Percentiles rank a stretch among this genome's conserved stretches.
phyloP scores from a whole-genome alignment of 176 grass and related monocot genomes.

The Saccharum officinarum region DNA sequence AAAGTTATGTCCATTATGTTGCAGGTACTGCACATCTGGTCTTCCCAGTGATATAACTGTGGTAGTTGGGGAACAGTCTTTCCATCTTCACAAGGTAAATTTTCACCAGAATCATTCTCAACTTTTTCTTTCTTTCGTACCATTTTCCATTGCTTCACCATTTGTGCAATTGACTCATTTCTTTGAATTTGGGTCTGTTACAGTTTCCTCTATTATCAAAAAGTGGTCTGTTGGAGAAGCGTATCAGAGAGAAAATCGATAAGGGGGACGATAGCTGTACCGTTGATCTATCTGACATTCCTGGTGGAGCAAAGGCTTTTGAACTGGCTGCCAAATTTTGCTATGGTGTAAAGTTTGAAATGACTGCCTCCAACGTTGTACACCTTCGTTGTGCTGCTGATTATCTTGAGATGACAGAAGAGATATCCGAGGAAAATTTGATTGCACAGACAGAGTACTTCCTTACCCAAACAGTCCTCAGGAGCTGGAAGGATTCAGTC shows the following conservation, averaged over 20 bases:
- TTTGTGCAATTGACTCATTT: conserved; percentile 6
- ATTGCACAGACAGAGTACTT: conserved; percentile 67
- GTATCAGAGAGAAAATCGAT: conserved; percentile 68
- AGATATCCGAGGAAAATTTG: conserved; percentile 83
- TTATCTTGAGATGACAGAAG: conserved; percentile 85
- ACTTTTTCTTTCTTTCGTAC: neutral
- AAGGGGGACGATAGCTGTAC: conserved; percentile 49
- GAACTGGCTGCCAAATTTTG: conserved; percentile 85
- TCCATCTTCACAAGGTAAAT: conserved; percentile 94
- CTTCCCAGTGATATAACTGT: conserved; percentile 87
- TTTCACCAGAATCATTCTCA: conserved; percentile 22
- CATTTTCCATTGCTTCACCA: neutral
- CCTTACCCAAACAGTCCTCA: conserved; percentile 68
- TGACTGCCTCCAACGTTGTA: conserved; percentile 78
- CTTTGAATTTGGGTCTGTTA: conserved; percentile 9
- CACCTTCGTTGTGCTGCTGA: conserved; percentile 70
- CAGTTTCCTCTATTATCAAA: conserved; percentile 96
- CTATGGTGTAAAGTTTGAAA: conserved; percentile 85
- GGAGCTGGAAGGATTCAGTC: conserved; percentile 80
- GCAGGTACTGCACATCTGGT: conserved; percentile 82
- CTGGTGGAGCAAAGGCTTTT: conserved; percentile 68
- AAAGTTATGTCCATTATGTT: conserved; percentile 19
- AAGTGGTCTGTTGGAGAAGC: conserved; percentile 75
- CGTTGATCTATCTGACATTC: conserved; percentile 65
- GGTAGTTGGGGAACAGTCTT: conserved; percentile 55